Evolutionary conservation across 2,329 filamentous ascomycete genomes (phyloP), one percentile per base, ranked within the genome.

Genomic region (Neopestalotiopsis sp.): DNA sequence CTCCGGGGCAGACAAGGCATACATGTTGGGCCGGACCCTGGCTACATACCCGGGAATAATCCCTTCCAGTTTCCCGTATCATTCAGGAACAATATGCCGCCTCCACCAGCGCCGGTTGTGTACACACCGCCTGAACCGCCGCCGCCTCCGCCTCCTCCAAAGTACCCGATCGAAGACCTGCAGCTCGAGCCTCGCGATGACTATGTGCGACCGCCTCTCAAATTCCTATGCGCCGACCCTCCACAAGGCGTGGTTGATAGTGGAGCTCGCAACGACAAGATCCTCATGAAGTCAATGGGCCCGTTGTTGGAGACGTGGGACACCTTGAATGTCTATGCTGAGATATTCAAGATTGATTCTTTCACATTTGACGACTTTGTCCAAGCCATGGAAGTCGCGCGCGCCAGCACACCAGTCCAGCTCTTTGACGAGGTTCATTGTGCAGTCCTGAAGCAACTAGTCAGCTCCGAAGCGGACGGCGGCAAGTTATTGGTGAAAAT

Each of bases 341-440:
- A 97, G 76, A 92, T 98, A 20, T 97, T 97, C 77, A 90, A 94
- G 76, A 86, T 99, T 32, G 96, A 99, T 79, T 98, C 95, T 0
- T 99, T 99, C 77, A 98, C 95, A 0, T 97, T 98, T 75, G 96
- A 99, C 78, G 96, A 99, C 79, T 98, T 95, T 75, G 86, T 97
- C 4, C 92, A 98, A 78, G 92, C 95, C 0, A 90, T 99, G 85
- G 88, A 91, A 63, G 91, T 95, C 69, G 88, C 92, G 0, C 94
- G 90, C 0, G 88, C 91, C 42, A 90, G 94, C 28, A 83, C 89
- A 0, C 91, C 92, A 7, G 96, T 96, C 66, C 92, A 98, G 77
- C 84, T 99, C 0, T 91, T 98, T 73, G 91, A 94, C 64, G 96
- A 99, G 79, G 89, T 96, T 4, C 95, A 98, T 79, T 99, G 96